phyloP scores from a whole-genome alignment of 2,329 filamentous ascomycete genomes.

The Phyllosticta capitalensis region DNA sequence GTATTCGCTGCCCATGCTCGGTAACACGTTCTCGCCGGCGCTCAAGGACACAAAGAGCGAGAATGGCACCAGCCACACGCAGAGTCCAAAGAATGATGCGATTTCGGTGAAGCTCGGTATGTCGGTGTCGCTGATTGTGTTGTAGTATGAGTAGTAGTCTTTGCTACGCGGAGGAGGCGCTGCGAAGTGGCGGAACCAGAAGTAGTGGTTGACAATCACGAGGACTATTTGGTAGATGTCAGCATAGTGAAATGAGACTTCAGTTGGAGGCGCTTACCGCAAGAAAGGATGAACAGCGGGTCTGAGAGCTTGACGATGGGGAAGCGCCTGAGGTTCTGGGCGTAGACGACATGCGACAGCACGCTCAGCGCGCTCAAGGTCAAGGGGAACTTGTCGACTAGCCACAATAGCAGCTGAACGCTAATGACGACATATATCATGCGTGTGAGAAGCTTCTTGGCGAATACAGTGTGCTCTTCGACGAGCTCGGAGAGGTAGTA shows the following conservation, averaged over 20 bases:
- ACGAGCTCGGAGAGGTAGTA: conserved; percentile 98
- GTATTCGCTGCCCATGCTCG: conserved; percentile 77
- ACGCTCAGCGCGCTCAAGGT: conserved; percentile 65
- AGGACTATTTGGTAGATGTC: conserved; percentile 44
- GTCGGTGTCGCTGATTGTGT: conserved; percentile 52
- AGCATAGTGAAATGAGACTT: not conserved
- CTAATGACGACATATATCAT: conserved; percentile 76
- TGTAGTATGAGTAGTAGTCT: conserved; percentile 44
- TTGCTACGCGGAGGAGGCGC: conserved; percentile 41
- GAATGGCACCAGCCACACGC: conserved; percentile 95
- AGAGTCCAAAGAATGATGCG: conserved; percentile 89
- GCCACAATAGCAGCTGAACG: conserved; percentile 62
- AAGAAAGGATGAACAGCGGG: conserved; percentile 76
- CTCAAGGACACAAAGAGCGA: conserved; percentile 89
- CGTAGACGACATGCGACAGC: conserved; percentile 72
- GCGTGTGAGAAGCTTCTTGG: conserved; percentile 74
- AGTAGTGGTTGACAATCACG: conserved; percentile 82
- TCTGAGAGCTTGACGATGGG: conserved; percentile 77
- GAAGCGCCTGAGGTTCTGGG: conserved; percentile 72
- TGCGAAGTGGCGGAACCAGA: conserved; percentile 94
- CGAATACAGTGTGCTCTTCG: conserved; percentile 90
- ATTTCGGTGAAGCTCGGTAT: conserved; percentile 88
- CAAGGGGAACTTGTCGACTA: conserved; percentile 81
- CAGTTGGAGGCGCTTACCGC: conserved; percentile 44
- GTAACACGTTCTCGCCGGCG: conserved; percentile 88